Conservation (phyloP, 352 stramenopile genomes). For the Phytophthora parvispora region DNA sequence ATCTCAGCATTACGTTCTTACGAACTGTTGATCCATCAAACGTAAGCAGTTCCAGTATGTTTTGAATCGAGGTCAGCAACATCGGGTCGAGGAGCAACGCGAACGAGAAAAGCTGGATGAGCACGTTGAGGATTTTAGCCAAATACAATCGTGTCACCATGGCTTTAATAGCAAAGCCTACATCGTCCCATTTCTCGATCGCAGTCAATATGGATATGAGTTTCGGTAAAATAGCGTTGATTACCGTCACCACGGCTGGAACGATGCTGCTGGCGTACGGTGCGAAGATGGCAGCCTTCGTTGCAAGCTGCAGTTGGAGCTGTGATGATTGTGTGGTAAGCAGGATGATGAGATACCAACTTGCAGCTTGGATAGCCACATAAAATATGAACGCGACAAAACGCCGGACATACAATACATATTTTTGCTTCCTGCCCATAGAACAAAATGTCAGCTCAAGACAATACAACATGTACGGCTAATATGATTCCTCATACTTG, state of each 20-base stretch:
- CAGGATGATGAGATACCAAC: constrained; percentile 79
- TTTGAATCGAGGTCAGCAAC: constrained; percentile 55
- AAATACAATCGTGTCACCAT: constrained; percentile 86
- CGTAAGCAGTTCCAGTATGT: constrained; percentile 41
- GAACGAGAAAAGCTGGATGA: constrained; percentile 87
- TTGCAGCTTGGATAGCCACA: constrained; percentile 65
- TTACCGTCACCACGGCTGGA: constrained; percentile 74
- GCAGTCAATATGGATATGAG: constrained; percentile 73
- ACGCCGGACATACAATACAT: constrained; percentile 64
- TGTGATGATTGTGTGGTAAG: constrained; percentile 77
- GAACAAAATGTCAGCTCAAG: no score
- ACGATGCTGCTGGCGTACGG: constrained; percentile 74
- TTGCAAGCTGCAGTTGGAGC: constrained; percentile 57
- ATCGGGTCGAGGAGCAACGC: constrained; percentile 74
- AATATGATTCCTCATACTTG: constrained; percentile 32
- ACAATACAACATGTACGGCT: no score
- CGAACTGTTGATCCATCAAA: constrained; percentile 58
- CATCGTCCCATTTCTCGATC: constrained; percentile 85
- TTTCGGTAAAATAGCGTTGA: constrained; percentile 76
- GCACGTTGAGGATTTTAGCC: constrained; percentile 86
- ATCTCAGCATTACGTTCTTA: constrained; percentile 73
- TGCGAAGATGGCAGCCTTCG: constrained; percentile 51
- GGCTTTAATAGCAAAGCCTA: constrained; percentile 84
- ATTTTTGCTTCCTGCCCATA: constrained; percentile 61
- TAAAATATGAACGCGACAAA: constrained; percentile 68